Evolutionary conservation across 495 filamentous ascomycete species (phyloP), one percentile per base, ranked within the genome.

Genomic region (Penicillium malachiteum): DNA sequence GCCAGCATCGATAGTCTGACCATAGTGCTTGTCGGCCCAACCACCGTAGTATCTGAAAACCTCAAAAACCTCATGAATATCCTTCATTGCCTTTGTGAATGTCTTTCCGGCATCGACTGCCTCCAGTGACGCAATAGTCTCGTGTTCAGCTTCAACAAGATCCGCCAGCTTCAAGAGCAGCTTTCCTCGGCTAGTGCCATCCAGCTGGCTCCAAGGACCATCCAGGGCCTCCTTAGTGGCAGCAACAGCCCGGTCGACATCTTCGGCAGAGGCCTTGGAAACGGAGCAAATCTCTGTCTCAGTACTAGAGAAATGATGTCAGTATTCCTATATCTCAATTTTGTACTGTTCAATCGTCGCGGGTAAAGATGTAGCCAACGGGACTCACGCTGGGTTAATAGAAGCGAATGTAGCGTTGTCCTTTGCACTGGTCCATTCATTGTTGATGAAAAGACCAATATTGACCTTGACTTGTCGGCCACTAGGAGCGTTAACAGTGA

Each of bases 71-170:
- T 21, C 44, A 26, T 21, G 6, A 11, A 47, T 31, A 47, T 47
- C 44, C 9, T n/a, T 83, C 69, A 85, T 84, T 60, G 92, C 87
- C 81, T 92, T 84, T 55, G 66, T 76, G 65, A 93, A 72, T 55
- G 87, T 82, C 82, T 97, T 97, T 68, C 92, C 92, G 72, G 96
- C 96, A 78, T 96, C 92, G 18, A 96, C 78, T 17, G 91, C 81
- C 74, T 97, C 92, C 46, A 96, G 85, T 7, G 89, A 81, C 32
- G 90, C 83, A 30, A 97, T 77, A 10, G 80, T 75, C 12, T 92
- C 84, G 14, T 77, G 38, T 70, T 97, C 85, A 75, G 87, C 78
- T 79, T 96, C 89, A 51, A 88, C 72, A 32, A 96, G 78, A 35
- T 96, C 84, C 55, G 92, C 89, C 11, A 97, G 84, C 62, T 90